Conservation (phyloP, 106 monocot genomes). For the Acanthochlamys bracteata region DNA sequence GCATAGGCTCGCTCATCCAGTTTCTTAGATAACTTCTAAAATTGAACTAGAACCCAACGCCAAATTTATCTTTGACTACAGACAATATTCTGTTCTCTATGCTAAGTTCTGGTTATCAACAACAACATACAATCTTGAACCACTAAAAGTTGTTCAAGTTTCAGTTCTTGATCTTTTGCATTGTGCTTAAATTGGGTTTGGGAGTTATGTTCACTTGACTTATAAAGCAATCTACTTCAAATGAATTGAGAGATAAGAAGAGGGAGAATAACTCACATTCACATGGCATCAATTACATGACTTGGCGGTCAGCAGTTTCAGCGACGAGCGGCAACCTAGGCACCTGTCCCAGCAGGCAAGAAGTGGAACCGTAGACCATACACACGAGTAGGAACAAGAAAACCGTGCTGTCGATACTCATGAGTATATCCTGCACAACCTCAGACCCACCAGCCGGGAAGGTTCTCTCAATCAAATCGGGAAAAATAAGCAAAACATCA, state of each 20-base stretch:
- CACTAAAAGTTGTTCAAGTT: no score
- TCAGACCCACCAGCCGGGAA: constrained; percentile 24
- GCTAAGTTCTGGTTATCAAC: no score
- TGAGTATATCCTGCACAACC: constrained; percentile 55
- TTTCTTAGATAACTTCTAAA: no score
- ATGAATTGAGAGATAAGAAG: neutral
- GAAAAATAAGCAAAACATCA: constrained; percentile 92
- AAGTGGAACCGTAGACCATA: constrained; percentile 56
- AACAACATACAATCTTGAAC: no score
- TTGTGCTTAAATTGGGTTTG: no score
- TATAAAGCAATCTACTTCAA: no score
- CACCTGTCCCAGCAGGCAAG: constrained; percentile 63
- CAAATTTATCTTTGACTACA: no score
- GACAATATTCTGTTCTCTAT: no score
- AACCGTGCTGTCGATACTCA: constrained; percentile 80
- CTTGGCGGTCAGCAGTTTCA: constrained; percentile 84
- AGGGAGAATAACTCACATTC: neutral
- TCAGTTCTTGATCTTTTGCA: no score
- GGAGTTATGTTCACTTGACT: no score
- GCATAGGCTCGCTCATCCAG: no score
- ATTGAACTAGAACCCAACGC: no score
- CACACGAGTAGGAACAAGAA: constrained; percentile 70
- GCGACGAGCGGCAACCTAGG: constrained; percentile 84
- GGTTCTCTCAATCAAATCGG: constrained; percentile 68
- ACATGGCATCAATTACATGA: constrained; percentile 39